Conservation (phyloP, 805 yeast genomes). For the Kuraishia floccosa region DNA sequence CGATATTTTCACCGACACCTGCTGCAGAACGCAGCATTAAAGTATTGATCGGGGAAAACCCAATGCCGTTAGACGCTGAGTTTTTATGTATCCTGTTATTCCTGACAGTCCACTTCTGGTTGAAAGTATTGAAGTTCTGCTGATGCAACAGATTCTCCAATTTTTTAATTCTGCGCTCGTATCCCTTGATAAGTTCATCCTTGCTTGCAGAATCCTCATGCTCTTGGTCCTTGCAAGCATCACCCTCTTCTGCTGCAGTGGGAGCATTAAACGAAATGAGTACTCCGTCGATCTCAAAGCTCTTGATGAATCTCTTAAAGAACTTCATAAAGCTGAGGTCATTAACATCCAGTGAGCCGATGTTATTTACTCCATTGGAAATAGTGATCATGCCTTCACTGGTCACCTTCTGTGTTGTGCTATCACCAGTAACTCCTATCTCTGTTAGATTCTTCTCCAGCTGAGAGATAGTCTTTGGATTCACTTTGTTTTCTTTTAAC, state of each 20-base stretch:
- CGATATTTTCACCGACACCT: too few species aligned
- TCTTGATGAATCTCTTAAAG: constrained; percentile 31
- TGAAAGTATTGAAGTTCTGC: constrained; percentile 47
- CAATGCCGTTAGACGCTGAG: neutral
- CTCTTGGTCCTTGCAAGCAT: neutral
- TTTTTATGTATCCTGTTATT: neutral
- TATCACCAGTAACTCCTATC: constrained; percentile 4
- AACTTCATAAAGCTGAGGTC: constrained; percentile 24
- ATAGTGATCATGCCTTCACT: constrained; percentile 10
- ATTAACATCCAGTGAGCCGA: constrained; percentile 17
- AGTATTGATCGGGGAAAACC: too few species aligned
- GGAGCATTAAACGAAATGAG: neutral
- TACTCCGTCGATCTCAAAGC: constrained; percentile 24
- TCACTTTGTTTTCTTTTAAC: constrained; percentile 18
- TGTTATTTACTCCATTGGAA: constrained; percentile 12
- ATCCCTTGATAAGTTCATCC: constrained; percentile 41
- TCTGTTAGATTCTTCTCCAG: constrained; percentile 26
- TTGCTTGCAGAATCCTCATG: constrained; percentile 1
- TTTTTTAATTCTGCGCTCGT: constrained; percentile 62
- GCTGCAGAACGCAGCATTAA: too few species aligned
- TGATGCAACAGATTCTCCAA: constrained; percentile 72
- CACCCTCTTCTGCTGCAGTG: neutral
- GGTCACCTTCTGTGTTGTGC: constrained; percentile 4
- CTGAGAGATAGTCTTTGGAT: constrained; percentile 19
- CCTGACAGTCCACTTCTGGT: constrained; percentile 15